A percentile compares a stretch with the other conserved stretches of the same genome.
Conservation (phyloP, 2,329 filamentous ascomycete species). For the Aspergillus oerlinghausenensis region DNA sequence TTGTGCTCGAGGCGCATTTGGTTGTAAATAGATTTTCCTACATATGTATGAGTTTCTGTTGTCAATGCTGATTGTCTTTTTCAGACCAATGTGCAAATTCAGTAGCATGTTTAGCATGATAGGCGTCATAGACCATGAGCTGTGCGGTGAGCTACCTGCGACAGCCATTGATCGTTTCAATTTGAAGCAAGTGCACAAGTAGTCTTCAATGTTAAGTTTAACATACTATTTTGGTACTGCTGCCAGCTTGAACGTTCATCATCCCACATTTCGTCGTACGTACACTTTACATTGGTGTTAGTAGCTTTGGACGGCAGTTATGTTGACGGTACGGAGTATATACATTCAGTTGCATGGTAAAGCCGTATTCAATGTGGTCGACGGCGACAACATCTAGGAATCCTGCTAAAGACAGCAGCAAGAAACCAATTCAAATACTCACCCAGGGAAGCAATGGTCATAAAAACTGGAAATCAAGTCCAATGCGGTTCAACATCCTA, state of each 20-base stretch:
- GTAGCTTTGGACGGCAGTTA: too few species aligned
- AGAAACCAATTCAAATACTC: too few species aligned
- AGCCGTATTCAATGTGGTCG: background rate
- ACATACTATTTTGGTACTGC: background rate
- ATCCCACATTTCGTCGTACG: too few species aligned
- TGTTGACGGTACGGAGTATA: too few species aligned
- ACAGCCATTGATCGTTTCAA: background rate
- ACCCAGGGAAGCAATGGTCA: too few species aligned
- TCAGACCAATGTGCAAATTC: background rate
- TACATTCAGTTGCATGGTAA: background rate
- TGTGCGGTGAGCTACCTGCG: background rate
- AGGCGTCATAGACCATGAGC: background rate
- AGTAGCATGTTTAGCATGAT: background rate
- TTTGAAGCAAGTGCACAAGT: background rate
- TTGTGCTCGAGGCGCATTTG: background rate
- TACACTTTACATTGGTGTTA: too few species aligned
- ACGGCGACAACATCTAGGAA: background rate
- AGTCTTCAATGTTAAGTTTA: background rate
- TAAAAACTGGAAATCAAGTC: background rate
- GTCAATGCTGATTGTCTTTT: background rate
- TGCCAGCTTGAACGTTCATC: background rate
- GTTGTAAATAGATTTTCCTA: background rate
- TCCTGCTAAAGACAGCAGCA: background rate
- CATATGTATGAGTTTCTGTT: background rate
- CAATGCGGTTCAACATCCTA: background rate